Evolutionary conservation across 345 rosid species (phyloP).

Genomic region (Euphorbia lathyris): DNA sequence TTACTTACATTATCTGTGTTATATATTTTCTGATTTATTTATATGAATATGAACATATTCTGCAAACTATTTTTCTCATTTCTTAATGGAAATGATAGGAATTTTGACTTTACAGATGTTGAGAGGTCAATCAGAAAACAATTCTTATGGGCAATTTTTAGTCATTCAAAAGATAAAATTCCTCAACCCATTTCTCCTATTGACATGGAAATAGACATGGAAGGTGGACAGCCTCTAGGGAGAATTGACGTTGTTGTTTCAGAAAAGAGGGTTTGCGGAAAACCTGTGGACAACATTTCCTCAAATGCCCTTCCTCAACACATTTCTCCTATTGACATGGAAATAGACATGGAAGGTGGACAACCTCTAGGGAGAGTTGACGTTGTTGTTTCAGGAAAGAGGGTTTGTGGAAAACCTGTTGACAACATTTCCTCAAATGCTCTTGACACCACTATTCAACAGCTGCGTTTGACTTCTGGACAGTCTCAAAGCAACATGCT

Average conservation of each 20-base stretch:
- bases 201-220: constrained; percentile 41
- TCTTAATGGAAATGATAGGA: background rate
- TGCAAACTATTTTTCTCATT: background rate
- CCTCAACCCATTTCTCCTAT: constrained; percentile 1
- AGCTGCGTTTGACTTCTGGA: background rate
- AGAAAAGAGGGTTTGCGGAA: background rate
- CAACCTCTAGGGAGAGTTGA: constrained; percentile 21
- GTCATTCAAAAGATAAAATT: constrained; percentile 12
- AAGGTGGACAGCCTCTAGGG: constrained; percentile 29
- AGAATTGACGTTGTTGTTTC: constrained; percentile 23
- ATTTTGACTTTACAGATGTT: constrained; percentile 21
- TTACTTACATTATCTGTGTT: background rate
- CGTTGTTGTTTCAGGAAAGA: constrained; percentile 18
- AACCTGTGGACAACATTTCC: constrained; percentile 1
- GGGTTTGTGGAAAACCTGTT: background rate
- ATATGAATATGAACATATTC: constrained; percentile 4
- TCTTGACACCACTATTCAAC: background rate
- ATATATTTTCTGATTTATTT: background rate
- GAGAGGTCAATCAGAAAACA: constrained; percentile 14
- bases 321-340: constrained; percentile 37
- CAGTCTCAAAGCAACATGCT: background rate
- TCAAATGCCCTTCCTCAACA: no score
- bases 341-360: constrained; percentile 38
- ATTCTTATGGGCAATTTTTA: constrained; percentile 48
- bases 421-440: background rate